Conservation (phyloP, 129 eudicot genomes). For the Saussurea involucrata region DNA sequence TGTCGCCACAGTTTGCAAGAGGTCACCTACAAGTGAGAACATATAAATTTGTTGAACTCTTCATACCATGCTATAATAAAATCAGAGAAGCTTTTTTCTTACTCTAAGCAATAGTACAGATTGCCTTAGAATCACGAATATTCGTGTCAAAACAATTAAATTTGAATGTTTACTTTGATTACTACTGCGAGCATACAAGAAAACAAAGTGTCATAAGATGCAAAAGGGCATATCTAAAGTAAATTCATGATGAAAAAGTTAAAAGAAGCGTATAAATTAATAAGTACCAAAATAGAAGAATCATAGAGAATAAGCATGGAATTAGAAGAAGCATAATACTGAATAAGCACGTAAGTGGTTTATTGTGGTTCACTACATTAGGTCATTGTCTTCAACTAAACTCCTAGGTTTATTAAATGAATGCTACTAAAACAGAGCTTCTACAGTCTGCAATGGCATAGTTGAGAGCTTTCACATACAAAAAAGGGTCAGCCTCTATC, state of each 20-base stretch:
- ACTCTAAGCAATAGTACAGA: not conserved
- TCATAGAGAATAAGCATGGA: not conserved
- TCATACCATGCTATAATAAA: constrained; percentile 7
- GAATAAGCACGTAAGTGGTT: not conserved
- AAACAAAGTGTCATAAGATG: not conserved
- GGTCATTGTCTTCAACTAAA: not conserved
- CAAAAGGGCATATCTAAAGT: constrained; percentile 1
- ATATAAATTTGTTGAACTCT: not conserved
- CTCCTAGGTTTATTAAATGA: not conserved
- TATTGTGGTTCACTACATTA: constrained; percentile 5
- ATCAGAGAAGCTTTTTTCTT: constrained; percentile 2
- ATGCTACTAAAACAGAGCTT: constrained; percentile 5
- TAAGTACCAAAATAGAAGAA: not conserved
- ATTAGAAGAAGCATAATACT: not conserved
- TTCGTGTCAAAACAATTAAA: constrained; percentile 6
- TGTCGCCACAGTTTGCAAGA: constrained; percentile 88
- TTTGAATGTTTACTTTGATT: not conserved
- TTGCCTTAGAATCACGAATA: not conserved
- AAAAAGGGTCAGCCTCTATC: not conserved
- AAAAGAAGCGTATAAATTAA: not conserved
- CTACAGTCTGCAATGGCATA: not conserved
- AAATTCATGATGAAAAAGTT: not conserved
- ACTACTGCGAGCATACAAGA: not conserved
- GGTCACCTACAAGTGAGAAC: constrained; percentile 62
- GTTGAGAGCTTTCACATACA: not conserved